Base-by-base conservation (phyloP, 768 basidiomycete species). In the Agaricus blazei region DNA sequence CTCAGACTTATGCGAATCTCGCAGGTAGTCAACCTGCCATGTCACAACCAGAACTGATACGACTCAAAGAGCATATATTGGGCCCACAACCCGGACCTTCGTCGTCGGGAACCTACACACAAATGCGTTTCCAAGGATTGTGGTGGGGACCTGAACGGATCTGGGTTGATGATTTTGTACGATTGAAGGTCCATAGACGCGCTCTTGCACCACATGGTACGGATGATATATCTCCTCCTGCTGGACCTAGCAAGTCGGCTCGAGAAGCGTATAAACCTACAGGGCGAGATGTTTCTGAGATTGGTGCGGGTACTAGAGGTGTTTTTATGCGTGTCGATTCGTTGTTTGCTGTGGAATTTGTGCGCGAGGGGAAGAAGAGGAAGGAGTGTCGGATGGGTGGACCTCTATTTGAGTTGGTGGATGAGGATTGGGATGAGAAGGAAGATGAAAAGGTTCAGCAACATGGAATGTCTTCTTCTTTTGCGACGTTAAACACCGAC, bases 71-170 rank as follows among this genome's bases (percentile, higher is more conserved):
- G 24, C 24, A 36, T 36, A 24, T 56, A 3, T 24, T 56, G 28
- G 54, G 54, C 19, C 19, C 40, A 12, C 40, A n/a, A 42, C n/a
- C 61, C 12, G 45, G 60, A 2, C 7, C 8, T 40, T 52, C 64
- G 12, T 51, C 56, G 8, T 19, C 19, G 19, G 19, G 54, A 24
- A 45, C 62, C 9, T 26, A 41, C 1, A 49, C 48, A 27, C 86
- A 88, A 63, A 77, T 70, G 48, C 74, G 83, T 41, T 91, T 83
- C 64, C 88, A 92, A 63, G 90, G 90, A 1, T 64, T 94, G 7
- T 96, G 91, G 91, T 90, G 88, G 87, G 93, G 93, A 7, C 82
- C 85, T 1, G 93, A 94, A 64, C 79, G 90, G 29, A 89, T 94
- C 51, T 96, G 93, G 92, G 73, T 79, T 4, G 89, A 88, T 56